Conservation (phyloP, 345 rosid genomes). For the Toxicodendron radicans region DNA sequence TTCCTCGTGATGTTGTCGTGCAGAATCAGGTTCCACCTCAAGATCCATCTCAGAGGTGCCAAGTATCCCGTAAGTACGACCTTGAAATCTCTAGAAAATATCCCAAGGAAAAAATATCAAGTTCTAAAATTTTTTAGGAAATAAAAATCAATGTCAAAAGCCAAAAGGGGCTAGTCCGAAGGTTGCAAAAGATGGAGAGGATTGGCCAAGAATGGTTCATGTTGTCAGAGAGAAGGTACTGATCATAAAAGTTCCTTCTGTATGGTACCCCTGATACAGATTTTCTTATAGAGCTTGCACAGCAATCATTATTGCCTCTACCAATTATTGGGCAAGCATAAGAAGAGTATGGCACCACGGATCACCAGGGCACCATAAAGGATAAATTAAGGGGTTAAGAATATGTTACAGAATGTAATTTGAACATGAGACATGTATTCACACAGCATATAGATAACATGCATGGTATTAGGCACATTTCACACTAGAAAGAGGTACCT, state of each 20-base stretch:
- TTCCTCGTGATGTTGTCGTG: constrained; percentile 75
- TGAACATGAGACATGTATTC: not conserved
- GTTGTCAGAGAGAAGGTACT: not conserved
- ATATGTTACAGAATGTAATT: not conserved
- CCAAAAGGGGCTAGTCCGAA: not conserved
- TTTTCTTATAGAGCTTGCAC: not conserved
- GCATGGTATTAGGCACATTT: not conserved
- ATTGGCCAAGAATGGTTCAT: not conserved
- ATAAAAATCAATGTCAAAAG: not conserved
- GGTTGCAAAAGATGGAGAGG: not conserved
- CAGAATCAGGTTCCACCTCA: constrained; percentile 76
- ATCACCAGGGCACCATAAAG: not conserved
- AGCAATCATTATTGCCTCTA: not conserved
- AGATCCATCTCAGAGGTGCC: constrained; percentile 76
- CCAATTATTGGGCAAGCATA: not conserved
- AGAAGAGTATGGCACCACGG: not conserved
- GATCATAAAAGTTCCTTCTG: not conserved
- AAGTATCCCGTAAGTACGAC: constrained; percentile 85
- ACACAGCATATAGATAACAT: not conserved
- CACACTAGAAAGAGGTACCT: not conserved
- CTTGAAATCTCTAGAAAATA: constrained; percentile 79
- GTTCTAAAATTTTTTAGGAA: constrained; percentile 1
- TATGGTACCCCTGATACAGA: not conserved
- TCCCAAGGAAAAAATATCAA: not conserved
- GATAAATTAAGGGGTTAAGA: not conserved